Conservation (phyloP, 306 rosid species). For the Vigna unguiculata region DNA sequence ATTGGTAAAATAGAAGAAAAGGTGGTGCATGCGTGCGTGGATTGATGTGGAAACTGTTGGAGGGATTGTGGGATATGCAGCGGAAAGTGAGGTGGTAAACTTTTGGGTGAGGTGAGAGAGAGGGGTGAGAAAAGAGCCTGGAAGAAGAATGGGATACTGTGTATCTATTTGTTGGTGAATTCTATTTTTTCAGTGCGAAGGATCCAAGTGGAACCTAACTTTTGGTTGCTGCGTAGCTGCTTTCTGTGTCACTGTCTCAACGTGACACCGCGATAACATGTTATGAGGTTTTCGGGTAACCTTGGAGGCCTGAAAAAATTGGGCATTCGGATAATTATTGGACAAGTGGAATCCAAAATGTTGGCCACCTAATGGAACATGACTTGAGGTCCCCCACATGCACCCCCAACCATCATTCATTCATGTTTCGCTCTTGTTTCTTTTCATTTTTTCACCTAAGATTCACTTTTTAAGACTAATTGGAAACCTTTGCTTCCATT, state of each 20-base stretch:
- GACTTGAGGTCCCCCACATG: slow-evolving; percentile 47
- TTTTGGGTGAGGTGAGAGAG: slow-evolving; percentile 17
- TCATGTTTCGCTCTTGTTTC: neutral
- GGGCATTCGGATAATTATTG: neutral
- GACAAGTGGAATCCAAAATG: slow-evolving; percentile 46
- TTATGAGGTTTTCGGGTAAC: slow-evolving; percentile 40
- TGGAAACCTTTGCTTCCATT: slow-evolving; percentile 16
- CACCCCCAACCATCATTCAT: slow-evolving; percentile 32
- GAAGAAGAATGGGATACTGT: neutral
- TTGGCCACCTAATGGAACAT: slow-evolving; percentile 27
- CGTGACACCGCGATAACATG: slow-evolving; percentile 27
- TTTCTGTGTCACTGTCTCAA: slow-evolving; percentile 51
- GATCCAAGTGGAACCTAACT: slow-evolving; percentile 49
- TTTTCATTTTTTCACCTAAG: slow-evolving; percentile 10
- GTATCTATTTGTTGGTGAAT: too few species aligned
- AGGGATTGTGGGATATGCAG: slow-evolving; percentile 55
- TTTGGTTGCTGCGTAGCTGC: slow-evolving; percentile 41
- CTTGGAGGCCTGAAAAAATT: slow-evolving; percentile 25
- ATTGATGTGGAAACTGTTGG: slow-evolving; percentile 35
- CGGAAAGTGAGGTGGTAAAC: slow-evolving; percentile 32
- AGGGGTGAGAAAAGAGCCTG: too few species aligned
- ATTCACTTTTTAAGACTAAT: neutral
- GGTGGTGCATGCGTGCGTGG: neutral
- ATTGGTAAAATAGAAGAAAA: too few species aligned
- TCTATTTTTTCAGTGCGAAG: slow-evolving; percentile 20